These are phyloP conservation scores for Anacardium occidentale DNA, from an alignment of 345 rosid species.

Conservation along the genomic window DNA sequence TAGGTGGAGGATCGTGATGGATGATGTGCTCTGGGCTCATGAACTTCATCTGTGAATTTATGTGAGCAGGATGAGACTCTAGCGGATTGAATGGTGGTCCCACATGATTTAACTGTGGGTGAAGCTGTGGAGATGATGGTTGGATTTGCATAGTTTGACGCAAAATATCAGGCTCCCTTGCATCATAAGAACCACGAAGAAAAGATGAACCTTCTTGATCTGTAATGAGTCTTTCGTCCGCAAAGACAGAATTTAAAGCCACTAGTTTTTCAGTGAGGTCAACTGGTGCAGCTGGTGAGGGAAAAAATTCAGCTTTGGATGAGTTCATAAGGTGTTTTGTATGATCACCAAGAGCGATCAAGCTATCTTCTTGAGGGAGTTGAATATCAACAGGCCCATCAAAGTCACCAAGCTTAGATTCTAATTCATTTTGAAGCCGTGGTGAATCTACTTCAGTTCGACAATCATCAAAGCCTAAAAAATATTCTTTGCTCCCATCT, in stretches of 20 bases:
- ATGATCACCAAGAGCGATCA: constrained; percentile 36
- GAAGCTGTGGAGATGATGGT: constrained; percentile 48
- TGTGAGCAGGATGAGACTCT: constrained; percentile 60
- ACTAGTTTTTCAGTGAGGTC: constrained; percentile 63
- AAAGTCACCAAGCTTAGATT: constrained; percentile 37
- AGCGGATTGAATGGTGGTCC: constrained; percentile 50
- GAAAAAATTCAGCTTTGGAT: constrained; percentile 46
- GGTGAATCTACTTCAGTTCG: constrained; percentile 42
- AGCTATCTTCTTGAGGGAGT: constrained; percentile 60
- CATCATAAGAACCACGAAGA: constrained; percentile 51
- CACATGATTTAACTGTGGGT: constrained; percentile 55
- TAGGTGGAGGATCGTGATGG: constrained; percentile 50
- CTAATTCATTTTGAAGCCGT: constrained; percentile 41
- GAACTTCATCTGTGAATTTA: constrained; percentile 60
- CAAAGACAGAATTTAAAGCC: constrained; percentile 53
- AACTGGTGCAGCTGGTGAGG: constrained; percentile 37
- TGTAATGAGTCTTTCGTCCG: constrained; percentile 45
- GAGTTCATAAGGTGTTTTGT: constrained; percentile 40
- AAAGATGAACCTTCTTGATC: constrained; percentile 55
- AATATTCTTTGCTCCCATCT: constrained; percentile 46
- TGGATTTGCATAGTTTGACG: constrained; percentile 40
- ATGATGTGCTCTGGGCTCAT: constrained; percentile 49
- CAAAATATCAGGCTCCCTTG: constrained; percentile 46
- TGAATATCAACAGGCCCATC: constrained; percentile 28
- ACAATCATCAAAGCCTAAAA: constrained; percentile 41